Base-by-base conservation (phyloP, 1,284 basidiomycete genomes). In the Rhodotorula sp. region DNA sequence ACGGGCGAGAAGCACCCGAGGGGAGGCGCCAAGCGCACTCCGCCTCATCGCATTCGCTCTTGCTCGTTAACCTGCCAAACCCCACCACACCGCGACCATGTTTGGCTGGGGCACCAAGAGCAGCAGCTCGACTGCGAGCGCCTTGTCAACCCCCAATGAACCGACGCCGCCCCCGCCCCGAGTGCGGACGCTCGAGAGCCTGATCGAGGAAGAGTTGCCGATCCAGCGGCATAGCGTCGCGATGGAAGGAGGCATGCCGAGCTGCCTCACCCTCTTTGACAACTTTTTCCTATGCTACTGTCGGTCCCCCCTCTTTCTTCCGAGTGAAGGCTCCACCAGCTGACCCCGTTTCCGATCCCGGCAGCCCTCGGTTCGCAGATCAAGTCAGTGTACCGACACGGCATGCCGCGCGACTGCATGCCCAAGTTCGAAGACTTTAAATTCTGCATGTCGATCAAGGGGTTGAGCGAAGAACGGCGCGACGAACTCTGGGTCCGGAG, bases 391-490 rank as follows among this genome's bases (percentile, higher is more conserved):
- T 98, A 98, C 81, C 87, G 96, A 76, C 89, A 90, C 77, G 96
- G 96, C 6, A 85, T 87, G 62, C 86, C 90, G 78, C 85, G 90
- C 2, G 87, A 89, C 71, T 98, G 96, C 81, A 84, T 84, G 0
- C 85, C 85, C 65, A 94, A 96, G 80, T 86, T 90, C 79, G 89
- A 93, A 75, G 94, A 97, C 78, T 96, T 96, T 86, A 97, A 97
- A 83, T 97, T 92, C 83, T 99, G 96, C 83, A 84, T 97, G 84
- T 90, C 89, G 70, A 84, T 91, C 74, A 95, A 94, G 81, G 85
- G 87, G 34, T 84, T 91, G 81, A 86, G 89, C 62, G 87, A 87
- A 16, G 92, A 95, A 68, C 87, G 89, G 78, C 87, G 87, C 79
- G 86, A 91, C 39, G 87, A 91, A 66, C 87, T 87, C 14, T 99